Conservation (phyloP, 208 protist species). For the Polymyxa betae region DNA sequence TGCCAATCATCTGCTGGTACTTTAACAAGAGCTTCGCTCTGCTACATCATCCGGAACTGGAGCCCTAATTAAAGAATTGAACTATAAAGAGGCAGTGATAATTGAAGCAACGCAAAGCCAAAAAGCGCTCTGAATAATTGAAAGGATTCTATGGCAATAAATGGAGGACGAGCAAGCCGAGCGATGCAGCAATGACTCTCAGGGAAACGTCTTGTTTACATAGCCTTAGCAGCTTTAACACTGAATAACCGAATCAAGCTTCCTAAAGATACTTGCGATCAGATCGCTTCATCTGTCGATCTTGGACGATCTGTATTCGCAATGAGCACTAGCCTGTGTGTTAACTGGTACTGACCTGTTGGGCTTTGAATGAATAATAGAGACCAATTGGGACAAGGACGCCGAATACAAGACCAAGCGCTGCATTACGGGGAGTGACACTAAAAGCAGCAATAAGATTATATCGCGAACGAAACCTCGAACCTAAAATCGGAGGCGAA, state of each 20-base stretch:
- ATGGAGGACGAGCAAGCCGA: too few species aligned
- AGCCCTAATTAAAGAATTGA: too few species aligned
- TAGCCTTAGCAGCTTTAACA: neutral
- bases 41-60: too few species aligned
- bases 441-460: neutral
- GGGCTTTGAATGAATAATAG: neutral
- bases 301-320: neutral
- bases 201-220: neutral
- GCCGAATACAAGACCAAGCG: slow-evolving; percentile 30
- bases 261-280: neutral
- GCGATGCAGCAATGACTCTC: neutral
- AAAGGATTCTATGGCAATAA: too few species aligned
- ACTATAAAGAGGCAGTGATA: too few species aligned
- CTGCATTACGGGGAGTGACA: slow-evolving; percentile 6
- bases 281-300: neutral
- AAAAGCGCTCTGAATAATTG: too few species aligned
- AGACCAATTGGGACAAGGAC: neutral
- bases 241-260: neutral
- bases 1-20: too few species aligned
- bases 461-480: too few species aligned
- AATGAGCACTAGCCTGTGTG: neutral
- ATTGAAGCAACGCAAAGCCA: too few species aligned
- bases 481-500: too few species aligned
- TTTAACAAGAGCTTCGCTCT: too few species aligned
- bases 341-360: neutral